Evolutionary conservation across 257 asterid genomes (phyloP), one percentile per base, ranked within the genome.

Genomic region (Handroanthus guayacan): DNA sequence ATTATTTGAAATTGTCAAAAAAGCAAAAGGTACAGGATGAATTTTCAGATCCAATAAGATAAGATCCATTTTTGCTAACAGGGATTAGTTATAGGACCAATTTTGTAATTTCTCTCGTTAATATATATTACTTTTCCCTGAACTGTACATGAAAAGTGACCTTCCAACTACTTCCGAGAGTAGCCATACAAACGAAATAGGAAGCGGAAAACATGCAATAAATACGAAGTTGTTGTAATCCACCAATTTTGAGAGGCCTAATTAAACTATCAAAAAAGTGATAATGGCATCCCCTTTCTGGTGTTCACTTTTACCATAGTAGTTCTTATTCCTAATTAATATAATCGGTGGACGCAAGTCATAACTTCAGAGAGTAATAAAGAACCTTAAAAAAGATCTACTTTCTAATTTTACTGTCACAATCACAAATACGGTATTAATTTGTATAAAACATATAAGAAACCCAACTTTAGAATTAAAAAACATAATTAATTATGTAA

Each of bases 91-190:
- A 25, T 25, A 25, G 31, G 31, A 25, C 31, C 31, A 25, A 25
- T 25, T 25, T 25, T 25, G 31, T 25, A 25, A 25, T 25, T 25
- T 25, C 1, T 1, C 0, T 25, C 31, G 31, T 25, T 25, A 25
- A 25, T 25, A 25, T 56, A 9, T 61, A 31, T 9, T 63, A 39
- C 7, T 38, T 63, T 55, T 9, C 16, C 36, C 34, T 50, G 18
- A 12, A 10, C 20, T 45, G 13, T 48, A 47, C 45, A 67, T 47
- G 44, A 67, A 67, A 67, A 67, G 58, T 25, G 72, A 20, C 72
- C 9, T 45, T 6, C 44, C 44, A 67, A 66, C 71, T 0, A 50
- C 73, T 50, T 31, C 16, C 17, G 36, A 14, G 9, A 34, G 18
- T 50, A 50, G 62, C 14, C 20, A n/a, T 36, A 54, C 4, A 69